Evolutionary conservation across 139 green algal species (phyloP).

Genomic region (Chlamydomonas sphaeroides): DNA sequence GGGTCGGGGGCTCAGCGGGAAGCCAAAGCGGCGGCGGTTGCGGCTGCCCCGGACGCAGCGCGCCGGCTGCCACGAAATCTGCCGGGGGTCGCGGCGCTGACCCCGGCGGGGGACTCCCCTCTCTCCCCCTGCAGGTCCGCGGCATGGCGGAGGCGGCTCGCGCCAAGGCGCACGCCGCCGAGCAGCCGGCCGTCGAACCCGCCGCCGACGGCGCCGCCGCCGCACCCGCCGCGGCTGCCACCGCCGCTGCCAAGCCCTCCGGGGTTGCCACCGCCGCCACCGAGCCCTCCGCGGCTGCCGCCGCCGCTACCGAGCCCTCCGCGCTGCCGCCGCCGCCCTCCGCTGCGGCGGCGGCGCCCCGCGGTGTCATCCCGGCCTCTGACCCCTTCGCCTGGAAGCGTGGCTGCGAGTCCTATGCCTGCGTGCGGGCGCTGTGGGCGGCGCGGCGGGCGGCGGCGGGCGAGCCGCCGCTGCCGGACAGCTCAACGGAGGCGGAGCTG

Average conservation of each 20-base stretch:
- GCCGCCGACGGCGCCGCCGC: not conserved
- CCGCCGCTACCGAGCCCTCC: not conserved
- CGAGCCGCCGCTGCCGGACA: not conserved
- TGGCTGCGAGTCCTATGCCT: slow-evolving; percentile 54
- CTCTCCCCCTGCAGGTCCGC: not conserved
- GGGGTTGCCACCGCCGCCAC: not conserved
- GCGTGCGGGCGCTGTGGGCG: slow-evolving; percentile 30
- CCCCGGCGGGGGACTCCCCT: no score
- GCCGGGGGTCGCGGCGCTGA: no score
- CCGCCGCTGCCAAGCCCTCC: not conserved
- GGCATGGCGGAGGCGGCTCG: slow-evolving; percentile 14
- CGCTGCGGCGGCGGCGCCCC: not conserved
- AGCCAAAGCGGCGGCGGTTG: no score
- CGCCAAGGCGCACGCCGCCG: not conserved
- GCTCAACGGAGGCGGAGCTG: not conserved
- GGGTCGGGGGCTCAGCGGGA: no score
- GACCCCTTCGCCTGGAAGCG: slow-evolving; percentile 57
- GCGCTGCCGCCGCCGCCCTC: not conserved
- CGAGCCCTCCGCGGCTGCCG: no score
- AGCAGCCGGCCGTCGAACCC: not conserved
- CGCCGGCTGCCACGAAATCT: no score
- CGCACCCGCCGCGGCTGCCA: not conserved
- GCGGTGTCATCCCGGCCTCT: not conserved
- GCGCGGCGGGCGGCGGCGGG: slow-evolving; percentile 5
- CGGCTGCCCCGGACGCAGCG: no score